A percentile compares a stretch with the other conserved stretches of the same genome.
Evolutionary conservation across 139 green algal genomes (phyloP).

Genomic region (Nannochloris sp.): DNA sequence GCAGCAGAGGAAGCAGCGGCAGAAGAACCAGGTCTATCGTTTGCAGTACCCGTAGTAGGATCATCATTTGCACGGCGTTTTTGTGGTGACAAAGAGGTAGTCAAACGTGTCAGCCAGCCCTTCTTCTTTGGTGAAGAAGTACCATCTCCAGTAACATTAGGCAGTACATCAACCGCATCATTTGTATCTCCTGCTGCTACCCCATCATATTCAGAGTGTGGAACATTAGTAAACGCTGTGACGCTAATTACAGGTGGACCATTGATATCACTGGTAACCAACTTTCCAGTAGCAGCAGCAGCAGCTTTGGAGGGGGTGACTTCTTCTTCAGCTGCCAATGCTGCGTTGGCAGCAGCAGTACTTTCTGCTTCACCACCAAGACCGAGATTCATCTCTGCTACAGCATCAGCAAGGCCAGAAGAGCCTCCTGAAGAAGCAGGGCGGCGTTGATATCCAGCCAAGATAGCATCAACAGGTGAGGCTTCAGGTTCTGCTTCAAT

Average conservation of each 20-base stretch:
- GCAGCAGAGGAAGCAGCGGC: neutral
- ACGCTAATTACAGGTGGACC: too few species aligned
- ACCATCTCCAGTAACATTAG: too few species aligned
- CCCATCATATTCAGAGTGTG: too few species aligned
- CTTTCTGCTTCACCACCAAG: neutral
- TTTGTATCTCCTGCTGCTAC: too few species aligned
- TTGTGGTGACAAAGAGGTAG: conserved; percentile 6
- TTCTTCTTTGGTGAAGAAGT: too few species aligned
- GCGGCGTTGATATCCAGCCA: neutral
- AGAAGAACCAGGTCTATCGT: neutral
- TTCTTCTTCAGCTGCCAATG: neutral
- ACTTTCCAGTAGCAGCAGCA: neutral
- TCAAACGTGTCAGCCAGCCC: neutral
- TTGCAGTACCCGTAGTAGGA: neutral
- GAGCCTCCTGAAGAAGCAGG: neutral
- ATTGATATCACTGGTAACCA: too few species aligned
- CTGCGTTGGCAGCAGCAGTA: neutral
- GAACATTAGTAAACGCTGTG: too few species aligned
- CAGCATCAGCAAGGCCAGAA: neutral
- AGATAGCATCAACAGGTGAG: too few species aligned
- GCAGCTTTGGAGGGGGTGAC: neutral
- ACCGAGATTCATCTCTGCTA: too few species aligned
- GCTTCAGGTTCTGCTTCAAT: too few species aligned
- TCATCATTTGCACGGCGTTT: neutral
- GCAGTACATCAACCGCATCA: too few species aligned